Evolutionary conservation across 768 basidiomycete genomes (phyloP).

Genomic region (Leccinum ochraceum): DNA sequence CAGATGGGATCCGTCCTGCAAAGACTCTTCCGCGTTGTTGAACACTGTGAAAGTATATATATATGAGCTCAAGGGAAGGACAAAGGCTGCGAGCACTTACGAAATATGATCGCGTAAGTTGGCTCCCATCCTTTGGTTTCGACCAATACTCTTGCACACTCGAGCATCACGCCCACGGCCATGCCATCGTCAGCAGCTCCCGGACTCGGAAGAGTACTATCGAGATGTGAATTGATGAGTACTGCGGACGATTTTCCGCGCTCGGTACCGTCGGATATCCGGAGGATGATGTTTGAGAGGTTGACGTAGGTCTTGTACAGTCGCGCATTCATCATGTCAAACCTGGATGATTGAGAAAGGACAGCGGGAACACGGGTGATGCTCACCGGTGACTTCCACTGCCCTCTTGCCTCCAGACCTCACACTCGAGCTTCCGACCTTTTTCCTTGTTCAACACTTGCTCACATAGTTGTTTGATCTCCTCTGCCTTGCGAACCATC

Average conservation of each 20-base stretch:
- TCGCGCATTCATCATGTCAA: slow-evolving; percentile 87
- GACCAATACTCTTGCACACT: slow-evolving; percentile 75
- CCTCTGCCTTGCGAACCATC: slow-evolving; percentile 56
- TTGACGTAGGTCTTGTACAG: slow-evolving; percentile 86
- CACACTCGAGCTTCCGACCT: slow-evolving; percentile 74
- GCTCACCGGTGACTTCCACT: slow-evolving; percentile 85
- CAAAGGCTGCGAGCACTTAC: slow-evolving; percentile 45
- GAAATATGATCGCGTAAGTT: slow-evolving; percentile 75
- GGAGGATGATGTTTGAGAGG: slow-evolving; percentile 87
- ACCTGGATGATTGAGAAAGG: slow-evolving; percentile 46
- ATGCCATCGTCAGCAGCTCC: no score
- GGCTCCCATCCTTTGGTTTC: slow-evolving; percentile 71
- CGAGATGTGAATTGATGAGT: slow-evolving; percentile 87
- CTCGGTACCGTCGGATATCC: slow-evolving; percentile 75
- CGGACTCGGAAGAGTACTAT: slow-evolving; percentile 71
- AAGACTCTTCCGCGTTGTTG: slow-evolving; percentile 91
- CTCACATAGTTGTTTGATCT: slow-evolving; percentile 55
- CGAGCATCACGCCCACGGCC: slow-evolving; percentile 89
- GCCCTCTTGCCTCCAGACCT: slow-evolving; percentile 89
- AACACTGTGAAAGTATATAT: slow-evolving; percentile 58
- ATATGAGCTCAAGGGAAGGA: background rate
- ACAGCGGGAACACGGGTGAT: background rate
- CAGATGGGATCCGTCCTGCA: slow-evolving; percentile 94
- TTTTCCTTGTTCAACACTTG: slow-evolving; percentile 42
- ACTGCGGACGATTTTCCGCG: slow-evolving; percentile 79